These are phyloP conservation scores for Alternaria ethzedia DNA, from an alignment of 2,329 filamentous ascomycete genomes.

Conservation along the genomic window DNA sequence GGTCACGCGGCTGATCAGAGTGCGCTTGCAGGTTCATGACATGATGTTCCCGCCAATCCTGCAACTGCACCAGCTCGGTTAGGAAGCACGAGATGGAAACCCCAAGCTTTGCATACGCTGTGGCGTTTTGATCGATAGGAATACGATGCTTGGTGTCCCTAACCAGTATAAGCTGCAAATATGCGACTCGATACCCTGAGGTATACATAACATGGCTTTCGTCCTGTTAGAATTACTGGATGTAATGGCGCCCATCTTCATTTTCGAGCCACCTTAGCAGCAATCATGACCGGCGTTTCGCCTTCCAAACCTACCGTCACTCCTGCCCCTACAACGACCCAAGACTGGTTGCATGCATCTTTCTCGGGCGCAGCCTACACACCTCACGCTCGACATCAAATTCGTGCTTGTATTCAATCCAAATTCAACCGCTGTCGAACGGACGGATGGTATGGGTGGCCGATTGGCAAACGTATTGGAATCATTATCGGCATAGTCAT, in stretches of 20 bases:
- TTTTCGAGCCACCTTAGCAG: neutral
- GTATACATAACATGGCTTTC: neutral
- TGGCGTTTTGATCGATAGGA: conserved; percentile 1
- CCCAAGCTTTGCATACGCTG: neutral
- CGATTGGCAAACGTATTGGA: neutral
- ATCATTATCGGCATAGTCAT: neutral
- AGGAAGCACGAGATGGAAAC: neutral
- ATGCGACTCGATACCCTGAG: neutral
- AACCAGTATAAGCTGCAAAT: neutral
- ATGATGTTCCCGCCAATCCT: conserved; percentile 1
- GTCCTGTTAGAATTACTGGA: neutral
- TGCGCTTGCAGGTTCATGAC: neutral
- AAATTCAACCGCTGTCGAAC: neutral
- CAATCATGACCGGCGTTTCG: neutral
- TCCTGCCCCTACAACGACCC: neutral
- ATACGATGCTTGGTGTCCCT: conserved; percentile 3
- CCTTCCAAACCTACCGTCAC: neutral
- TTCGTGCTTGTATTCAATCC: neutral
- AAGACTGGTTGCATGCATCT: neutral
- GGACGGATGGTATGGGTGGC: neutral
- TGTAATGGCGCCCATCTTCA: neutral
- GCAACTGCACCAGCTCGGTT: neutral
- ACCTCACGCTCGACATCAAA: neutral
- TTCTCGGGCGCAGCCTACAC: neutral
- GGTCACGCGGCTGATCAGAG: conserved; percentile 1